These are phyloP conservation scores for Quercus wislizeni DNA, from an alignment of 306 rosid genomes.

Conservation along the genomic window DNA sequence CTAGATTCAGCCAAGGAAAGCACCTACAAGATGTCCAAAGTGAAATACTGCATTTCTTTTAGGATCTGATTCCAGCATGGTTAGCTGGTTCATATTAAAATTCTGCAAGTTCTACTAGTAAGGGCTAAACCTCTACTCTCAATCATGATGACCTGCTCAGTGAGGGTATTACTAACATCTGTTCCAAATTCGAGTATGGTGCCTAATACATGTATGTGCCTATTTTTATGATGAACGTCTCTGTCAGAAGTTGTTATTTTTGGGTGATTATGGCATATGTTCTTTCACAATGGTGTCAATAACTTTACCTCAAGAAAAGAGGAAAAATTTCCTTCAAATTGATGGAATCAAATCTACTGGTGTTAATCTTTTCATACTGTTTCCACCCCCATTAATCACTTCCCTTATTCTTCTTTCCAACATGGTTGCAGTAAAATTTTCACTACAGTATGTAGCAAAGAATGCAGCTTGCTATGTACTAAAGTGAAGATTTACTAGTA, in stretches of 20 bases:
- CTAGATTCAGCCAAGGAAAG: not conserved
- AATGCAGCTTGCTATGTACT: no score
- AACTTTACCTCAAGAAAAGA: not conserved
- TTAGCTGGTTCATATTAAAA: not conserved
- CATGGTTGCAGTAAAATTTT: not conserved
- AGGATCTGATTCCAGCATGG: not conserved
- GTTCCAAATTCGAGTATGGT: not conserved
- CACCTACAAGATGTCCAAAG: constrained; percentile 7
- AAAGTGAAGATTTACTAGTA: no score
- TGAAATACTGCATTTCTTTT: not conserved
- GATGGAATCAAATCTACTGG: not conserved
- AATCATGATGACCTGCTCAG: not conserved
- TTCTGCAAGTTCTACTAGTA: not conserved
- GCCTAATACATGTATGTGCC: not conserved
- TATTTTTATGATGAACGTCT: not conserved
- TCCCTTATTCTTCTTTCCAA: not conserved
- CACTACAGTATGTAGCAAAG: no score
- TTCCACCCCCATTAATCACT: not conserved
- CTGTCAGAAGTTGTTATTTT: not conserved
- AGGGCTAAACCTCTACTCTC: not conserved
- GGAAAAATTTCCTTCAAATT: not conserved
- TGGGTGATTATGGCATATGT: not conserved
- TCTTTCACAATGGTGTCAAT: not conserved
- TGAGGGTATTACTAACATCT: not conserved
- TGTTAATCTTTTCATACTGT: not conserved